Evolutionary conservation across 768 basidiomycete genomes (phyloP).

Genomic region (Trametes elegans): DNA sequence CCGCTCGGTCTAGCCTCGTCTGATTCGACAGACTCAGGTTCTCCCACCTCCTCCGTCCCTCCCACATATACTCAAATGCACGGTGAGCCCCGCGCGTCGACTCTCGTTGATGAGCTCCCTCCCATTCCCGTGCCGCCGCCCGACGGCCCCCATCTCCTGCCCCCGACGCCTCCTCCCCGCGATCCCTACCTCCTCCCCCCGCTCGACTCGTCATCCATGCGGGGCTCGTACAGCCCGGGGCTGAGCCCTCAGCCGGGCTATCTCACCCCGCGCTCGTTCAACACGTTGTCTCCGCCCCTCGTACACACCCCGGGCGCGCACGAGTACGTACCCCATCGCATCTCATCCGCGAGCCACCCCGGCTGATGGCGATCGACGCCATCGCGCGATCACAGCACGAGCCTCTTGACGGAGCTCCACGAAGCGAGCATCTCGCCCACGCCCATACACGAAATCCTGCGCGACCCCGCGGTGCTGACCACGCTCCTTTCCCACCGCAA

Average conservation of each 20-base stretch:
- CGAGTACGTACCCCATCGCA: conserved; percentile 8
- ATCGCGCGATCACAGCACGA: conserved; percentile 8
- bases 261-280: conserved; percentile 17
- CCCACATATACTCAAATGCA: conserved; percentile 10
- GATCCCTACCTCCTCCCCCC: conserved; percentile 6
- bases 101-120: conserved; percentile 9
- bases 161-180: conserved; percentile 18
- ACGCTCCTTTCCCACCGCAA: conserved; percentile 35
- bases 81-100: conserved; percentile 1
- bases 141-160: conserved; percentile 16
- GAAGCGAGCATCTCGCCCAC: conserved; percentile 46
- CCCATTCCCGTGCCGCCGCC: conserved; percentile 15
- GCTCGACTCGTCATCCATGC: conserved; percentile 2
- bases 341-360: not conserved
- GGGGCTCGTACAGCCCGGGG: conserved; percentile 6
- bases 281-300: conserved; percentile 17
- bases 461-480: conserved; percentile 40
- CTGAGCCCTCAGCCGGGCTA: conserved; percentile 2
- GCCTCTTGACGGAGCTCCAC: conserved; percentile 29
- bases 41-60: not conserved
- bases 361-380: not conserved
- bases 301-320: conserved; percentile 15
- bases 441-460: conserved; percentile 43
- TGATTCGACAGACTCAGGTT: not conserved
- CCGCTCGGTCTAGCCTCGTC: conserved; percentile 4